Evolutionary conservation across 768 basidiomycete species (phyloP).

Genomic region (Tremella mesenterica): DNA sequence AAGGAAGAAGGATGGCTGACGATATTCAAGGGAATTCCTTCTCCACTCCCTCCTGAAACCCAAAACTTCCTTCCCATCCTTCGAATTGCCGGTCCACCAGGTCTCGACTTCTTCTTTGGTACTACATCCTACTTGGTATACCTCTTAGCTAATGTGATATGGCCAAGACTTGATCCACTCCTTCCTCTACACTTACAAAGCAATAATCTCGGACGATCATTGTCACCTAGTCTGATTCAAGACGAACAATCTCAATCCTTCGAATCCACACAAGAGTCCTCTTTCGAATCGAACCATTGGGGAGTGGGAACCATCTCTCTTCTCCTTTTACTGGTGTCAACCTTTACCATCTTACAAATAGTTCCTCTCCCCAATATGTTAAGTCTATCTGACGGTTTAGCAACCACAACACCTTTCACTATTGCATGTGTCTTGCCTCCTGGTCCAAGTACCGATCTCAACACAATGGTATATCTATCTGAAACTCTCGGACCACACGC

Average conservation of each 20-base stretch:
- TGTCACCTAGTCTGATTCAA: no score
- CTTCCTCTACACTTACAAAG: not conserved
- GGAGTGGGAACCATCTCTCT: no score
- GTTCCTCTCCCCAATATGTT: not conserved
- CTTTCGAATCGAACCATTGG: no score
- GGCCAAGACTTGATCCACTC: not conserved
- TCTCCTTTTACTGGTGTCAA: no score
- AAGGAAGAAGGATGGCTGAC: not conserved
- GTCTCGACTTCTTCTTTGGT: conserved; percentile 6
- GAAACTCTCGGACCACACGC: conserved; percentile 3
- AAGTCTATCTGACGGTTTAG: not conserved
- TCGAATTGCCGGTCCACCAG: conserved; percentile 2
- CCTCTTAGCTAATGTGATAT: not conserved
- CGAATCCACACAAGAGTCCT: no score
- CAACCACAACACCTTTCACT: conserved; percentile 4
- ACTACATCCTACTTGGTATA: conserved; percentile 2
- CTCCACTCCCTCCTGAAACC: conserved; percentile 1
- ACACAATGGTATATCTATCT: not conserved
- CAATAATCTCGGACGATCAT: no score
- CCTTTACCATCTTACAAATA: no score
- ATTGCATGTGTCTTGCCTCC: conserved; percentile 9
- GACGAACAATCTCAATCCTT: no score
- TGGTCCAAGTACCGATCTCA: not conserved
- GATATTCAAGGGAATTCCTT: conserved; percentile 4
- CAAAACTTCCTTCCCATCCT: not conserved